phyloP scores from a whole-genome alignment of 2,329 filamentous ascomycete genomes.

The Microascus cirrosus region DNA sequence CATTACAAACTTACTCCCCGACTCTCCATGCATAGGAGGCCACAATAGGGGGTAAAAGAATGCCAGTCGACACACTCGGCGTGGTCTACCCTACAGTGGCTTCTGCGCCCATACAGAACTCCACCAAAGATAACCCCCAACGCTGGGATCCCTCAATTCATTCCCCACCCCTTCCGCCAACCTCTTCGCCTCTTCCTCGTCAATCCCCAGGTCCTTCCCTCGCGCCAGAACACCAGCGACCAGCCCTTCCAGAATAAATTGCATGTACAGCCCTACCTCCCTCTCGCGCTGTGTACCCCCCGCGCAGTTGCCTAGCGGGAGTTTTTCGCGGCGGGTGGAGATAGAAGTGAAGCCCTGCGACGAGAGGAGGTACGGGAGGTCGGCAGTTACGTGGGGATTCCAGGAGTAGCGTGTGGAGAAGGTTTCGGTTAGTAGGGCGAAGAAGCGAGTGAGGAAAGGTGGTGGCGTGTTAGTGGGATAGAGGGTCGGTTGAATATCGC shows the following conservation, averaged over 20 bases:
- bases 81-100: slow-evolving; percentile 8
- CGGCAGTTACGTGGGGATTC: slow-evolving; percentile 17
- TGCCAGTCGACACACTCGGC: no score
- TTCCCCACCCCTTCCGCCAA: slow-evolving; percentile 18
- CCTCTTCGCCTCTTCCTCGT: slow-evolving; percentile 19
- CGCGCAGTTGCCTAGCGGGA: slow-evolving; percentile 3
- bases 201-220: slow-evolving; percentile 19
- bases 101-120: slow-evolving; percentile 26
- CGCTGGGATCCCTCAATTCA: slow-evolving; percentile 18
- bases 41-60: background rate
- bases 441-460: slow-evolving; percentile 21
- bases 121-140: slow-evolving; percentile 23
- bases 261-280: slow-evolving; percentile 20
- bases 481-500: slow-evolving; percentile 13
- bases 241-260: slow-evolving; percentile 22
- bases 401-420: slow-evolving; percentile 22
- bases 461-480: slow-evolving; percentile 12
- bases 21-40: no score
- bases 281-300: background rate
- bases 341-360: slow-evolving; percentile 1
- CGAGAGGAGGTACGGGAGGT: slow-evolving; percentile 9
- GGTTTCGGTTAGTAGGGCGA: slow-evolving; percentile 17
- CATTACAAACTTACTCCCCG: no score
- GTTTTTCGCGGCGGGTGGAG: background rate
- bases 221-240: slow-evolving; percentile 20